These are phyloP conservation scores for Colletotrichum sp. DNA, from an alignment of 2,329 filamentous ascomycete genomes.

Conservation along the genomic window DNA sequence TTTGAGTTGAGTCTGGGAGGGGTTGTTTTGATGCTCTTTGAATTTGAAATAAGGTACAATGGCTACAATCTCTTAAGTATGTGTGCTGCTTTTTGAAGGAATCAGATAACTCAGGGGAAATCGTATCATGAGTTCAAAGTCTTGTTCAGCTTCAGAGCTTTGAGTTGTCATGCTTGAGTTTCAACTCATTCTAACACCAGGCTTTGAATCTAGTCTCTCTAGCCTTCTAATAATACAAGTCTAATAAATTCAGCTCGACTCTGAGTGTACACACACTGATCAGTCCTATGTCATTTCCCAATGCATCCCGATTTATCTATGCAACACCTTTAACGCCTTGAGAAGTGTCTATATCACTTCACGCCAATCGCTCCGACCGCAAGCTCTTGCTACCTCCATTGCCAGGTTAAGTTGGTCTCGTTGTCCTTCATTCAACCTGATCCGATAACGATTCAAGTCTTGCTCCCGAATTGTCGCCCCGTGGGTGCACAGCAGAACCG, in stretches of 20 bases:
- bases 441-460: not conserved
- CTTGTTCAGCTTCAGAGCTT: fast-evolving
- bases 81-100: too few species aligned
- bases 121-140: fast-evolving
- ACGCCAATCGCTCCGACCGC: not conserved
- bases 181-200: not conserved
- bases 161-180: too few species aligned
- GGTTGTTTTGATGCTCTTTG: not conserved
- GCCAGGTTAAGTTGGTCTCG: not conserved
- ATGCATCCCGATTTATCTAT: not conserved
- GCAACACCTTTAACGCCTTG: not conserved
- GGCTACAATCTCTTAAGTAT: not conserved
- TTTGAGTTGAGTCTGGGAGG: too few species aligned
- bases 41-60: not conserved
- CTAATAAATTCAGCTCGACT: not conserved
- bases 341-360: not conserved
- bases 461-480: not conserved
- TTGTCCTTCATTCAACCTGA: not conserved
- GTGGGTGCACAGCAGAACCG: not conserved
- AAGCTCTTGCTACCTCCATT: not conserved
- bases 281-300: not conserved
- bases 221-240: fast-evolving
- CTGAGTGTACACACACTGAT: not conserved
- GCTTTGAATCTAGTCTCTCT: not conserved
- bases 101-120: not conserved